Evolutionary conservation across 805 yeast species (phyloP).

Genomic region (Barnettozyma botsteinii): DNA sequence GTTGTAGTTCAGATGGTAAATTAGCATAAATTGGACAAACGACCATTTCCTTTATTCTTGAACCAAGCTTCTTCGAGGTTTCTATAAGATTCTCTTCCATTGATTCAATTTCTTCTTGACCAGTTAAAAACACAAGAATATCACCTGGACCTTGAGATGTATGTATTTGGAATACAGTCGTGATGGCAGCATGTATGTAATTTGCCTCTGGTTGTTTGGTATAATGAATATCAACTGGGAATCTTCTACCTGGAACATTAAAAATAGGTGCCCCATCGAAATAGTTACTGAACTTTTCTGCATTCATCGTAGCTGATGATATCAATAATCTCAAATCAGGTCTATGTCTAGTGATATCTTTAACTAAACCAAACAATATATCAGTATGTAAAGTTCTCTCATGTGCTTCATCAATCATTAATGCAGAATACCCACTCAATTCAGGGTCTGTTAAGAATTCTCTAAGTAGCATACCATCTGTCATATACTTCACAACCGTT

Average conservation of each 20-base stretch:
- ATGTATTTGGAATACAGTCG: constrained; percentile 85
- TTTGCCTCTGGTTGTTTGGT: constrained; percentile 87
- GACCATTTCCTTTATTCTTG: constrained; percentile 46
- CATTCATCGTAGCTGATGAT: constrained; percentile 94
- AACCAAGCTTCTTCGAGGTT: constrained; percentile 58
- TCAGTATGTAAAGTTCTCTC: constrained; percentile 95
- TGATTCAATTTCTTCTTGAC: constrained; percentile 92
- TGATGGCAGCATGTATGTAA: constrained; percentile 82
- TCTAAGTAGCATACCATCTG: constrained; percentile 91
- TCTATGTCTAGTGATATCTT: constrained; percentile 57
- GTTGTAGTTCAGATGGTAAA: constrained; percentile 79
- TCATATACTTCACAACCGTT: constrained; percentile 81
- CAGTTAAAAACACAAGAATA: constrained; percentile 84
- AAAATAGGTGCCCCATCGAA: constrained; percentile 83
- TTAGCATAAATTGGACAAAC: constrained; percentile 90
- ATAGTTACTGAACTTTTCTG: constrained; percentile 76
- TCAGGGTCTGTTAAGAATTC: constrained; percentile 79
- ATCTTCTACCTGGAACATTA: constrained; percentile 89
- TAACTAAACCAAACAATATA: constrained; percentile 69
- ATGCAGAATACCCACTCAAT: constrained; percentile 61
- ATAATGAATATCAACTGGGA: constrained; percentile 81
- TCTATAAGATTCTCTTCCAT: constrained; percentile 67
- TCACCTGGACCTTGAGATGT: constrained; percentile 70
- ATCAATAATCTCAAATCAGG: constrained; percentile 70
- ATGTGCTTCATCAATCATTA: constrained; percentile 96